A percentile compares a stretch with the other conserved stretches of the same genome.
Conservation (phyloP, 2,329 filamentous ascomycete genomes). For the Cladosporium sphaerospermum region DNA sequence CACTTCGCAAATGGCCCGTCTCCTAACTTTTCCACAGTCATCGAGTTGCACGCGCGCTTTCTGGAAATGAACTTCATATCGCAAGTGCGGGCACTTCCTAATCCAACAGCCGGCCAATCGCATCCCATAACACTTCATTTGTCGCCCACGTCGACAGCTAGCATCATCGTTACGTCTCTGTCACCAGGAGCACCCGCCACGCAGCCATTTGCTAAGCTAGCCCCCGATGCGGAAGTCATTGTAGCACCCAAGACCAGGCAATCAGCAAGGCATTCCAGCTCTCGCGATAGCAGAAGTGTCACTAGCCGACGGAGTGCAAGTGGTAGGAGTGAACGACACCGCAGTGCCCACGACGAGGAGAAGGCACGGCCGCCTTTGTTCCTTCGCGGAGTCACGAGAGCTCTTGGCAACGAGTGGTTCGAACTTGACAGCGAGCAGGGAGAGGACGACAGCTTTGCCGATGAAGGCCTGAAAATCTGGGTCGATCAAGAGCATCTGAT, state of each 20-base stretch:
- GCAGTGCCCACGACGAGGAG: slow-evolving; percentile 57
- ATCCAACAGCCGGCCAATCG: slow-evolving; percentile 56
- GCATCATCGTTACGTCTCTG: slow-evolving; percentile 79
- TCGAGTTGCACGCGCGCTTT: slow-evolving; percentile 93
- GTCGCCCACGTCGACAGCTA: slow-evolving; percentile 91
- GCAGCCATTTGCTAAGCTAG: slow-evolving; percentile 81
- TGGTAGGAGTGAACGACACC: slow-evolving; percentile 58
- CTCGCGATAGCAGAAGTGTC: slow-evolving; percentile 73
- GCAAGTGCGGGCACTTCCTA: slow-evolving; percentile 89
- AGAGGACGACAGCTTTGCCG: slow-evolving; percentile 42
- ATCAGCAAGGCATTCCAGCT: slow-evolving; percentile 52
- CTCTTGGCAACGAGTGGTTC: slow-evolving; percentile 68
- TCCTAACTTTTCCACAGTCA: slow-evolving; percentile 47
- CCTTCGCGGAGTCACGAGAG: slow-evolving; percentile 70
- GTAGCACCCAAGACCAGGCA: slow-evolving; percentile 87
- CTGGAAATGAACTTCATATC: slow-evolving; percentile 87
- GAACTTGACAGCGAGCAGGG: slow-evolving; percentile 43
- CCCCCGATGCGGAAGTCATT: slow-evolving; percentile 91
- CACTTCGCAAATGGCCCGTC: neutral
- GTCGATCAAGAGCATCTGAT: slow-evolving; percentile 71
- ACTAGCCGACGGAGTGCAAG: slow-evolving; percentile 66
- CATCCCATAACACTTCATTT: slow-evolving; percentile 89
- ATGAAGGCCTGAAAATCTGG: slow-evolving; percentile 68
- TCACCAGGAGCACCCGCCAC: slow-evolving; percentile 63
- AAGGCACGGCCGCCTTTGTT: slow-evolving; percentile 62